phyloP scores from a whole-genome alignment of 208 protist species.

The Wallacemonas sp. region DNA sequence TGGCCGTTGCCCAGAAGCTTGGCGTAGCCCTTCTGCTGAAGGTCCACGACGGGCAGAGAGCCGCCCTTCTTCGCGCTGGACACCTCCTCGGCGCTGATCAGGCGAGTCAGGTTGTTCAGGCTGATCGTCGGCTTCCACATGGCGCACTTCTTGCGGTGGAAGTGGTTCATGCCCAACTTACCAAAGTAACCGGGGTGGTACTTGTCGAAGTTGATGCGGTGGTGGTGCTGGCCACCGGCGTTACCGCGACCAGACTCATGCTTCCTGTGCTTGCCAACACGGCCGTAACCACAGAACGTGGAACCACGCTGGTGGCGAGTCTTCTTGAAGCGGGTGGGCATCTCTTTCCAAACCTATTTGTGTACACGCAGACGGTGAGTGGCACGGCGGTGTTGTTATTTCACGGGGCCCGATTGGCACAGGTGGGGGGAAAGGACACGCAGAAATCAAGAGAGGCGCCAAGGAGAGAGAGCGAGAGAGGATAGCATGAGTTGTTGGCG shows the following conservation, averaged over 20 bases:
- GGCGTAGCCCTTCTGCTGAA: conserved; percentile 95
- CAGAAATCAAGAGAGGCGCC: too few species aligned
- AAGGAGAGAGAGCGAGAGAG: too few species aligned
- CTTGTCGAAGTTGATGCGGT: conserved; percentile 99
- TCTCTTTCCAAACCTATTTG: conserved; percentile 26
- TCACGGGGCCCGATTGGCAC: too few species aligned
- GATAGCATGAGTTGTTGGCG: too few species aligned
- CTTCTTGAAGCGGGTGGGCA: conserved; percentile 93
- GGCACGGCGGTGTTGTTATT: too few species aligned
- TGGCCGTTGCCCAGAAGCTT: conserved; percentile 99
- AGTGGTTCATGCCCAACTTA: conserved; percentile 99
- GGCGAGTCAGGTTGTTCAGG: conserved; percentile 98
- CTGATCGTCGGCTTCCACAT: conserved; percentile 98
- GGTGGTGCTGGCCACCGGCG: conserved; percentile 99
- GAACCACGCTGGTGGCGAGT: conserved; percentile 92
- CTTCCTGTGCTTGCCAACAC: conserved; percentile 99
- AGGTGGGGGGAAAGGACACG: too few species aligned
- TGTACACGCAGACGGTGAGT: too few species aligned
- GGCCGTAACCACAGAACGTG: conserved; percentile 91
- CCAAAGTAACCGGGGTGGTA: conserved; percentile 99
- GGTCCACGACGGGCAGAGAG: conserved; percentile 98
- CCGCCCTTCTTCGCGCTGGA: conserved; percentile 73
- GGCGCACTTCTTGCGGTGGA: conserved; percentile 93
- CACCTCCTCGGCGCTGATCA: conserved; percentile 94
- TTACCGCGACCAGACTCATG: conserved; percentile 99